Base-by-base conservation (phyloP, 2,329 filamentous ascomycete genomes). In the Monosporascus sp. region DNA sequence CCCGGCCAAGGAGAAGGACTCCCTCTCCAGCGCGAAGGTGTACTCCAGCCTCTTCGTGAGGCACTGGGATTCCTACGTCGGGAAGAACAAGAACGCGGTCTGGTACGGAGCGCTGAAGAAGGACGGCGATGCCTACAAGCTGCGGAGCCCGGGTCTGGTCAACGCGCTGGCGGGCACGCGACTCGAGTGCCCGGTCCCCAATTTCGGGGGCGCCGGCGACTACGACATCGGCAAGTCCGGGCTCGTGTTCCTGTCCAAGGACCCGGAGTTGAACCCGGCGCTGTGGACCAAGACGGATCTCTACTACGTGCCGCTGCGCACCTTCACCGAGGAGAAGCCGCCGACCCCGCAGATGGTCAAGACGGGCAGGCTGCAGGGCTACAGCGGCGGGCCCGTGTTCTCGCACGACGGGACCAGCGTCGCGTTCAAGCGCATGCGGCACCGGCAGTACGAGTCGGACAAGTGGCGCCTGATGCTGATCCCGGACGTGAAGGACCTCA, bases 241-340 rank as follows among this genome's bases (percentile, higher is more conserved):
- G 0, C 77, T 93, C 50, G 81, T 85, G 6, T 92, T 92, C 63
- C 82, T 90, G 9, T 81, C 89, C 8, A 90, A 89, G 60, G 88
- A 91, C 61, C 88, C 88, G 0, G 74, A 81, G 11, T 70, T 90
- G 25, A 83, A 88, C 61, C 83, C 82, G 3, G 88, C 89, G 0
- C 80, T 88, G 52, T 83, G 88, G 68, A 96, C 90, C 6, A 93
- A 92, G 63, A 87, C 87, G 0, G 88, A 94, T 63, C 79, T 95
- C 35, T 96, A 94, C 69, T 82, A 86, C 47, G 79, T 88, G 4
- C 80, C 84, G 0, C 73, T 91, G 35, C 73, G 76, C 48, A 81
- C 77, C 4, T 91, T 87, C 64, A 70, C 75, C 5, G 77, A 84
- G 49, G 59, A 69, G 51, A 65, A 77, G 65, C 68, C 83, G 56